These are phyloP conservation scores for Xylariaceae sp. DNA, from an alignment of 2,329 filamentous ascomycete species.

Conservation along the genomic window DNA sequence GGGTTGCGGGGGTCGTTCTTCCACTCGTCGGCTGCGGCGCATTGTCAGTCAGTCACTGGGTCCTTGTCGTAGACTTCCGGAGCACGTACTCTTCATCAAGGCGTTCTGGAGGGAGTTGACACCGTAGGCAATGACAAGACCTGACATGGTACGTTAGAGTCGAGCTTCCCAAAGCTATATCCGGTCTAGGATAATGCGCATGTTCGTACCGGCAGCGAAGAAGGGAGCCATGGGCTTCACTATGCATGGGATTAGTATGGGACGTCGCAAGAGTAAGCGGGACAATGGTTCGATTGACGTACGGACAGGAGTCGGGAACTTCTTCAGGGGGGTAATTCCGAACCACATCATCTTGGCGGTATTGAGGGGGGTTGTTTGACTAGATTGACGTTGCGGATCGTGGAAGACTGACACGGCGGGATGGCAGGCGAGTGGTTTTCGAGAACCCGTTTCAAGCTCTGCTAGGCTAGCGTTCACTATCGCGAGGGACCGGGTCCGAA, in stretches of 20 bases:
- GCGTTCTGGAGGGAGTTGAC: constrained; percentile 76
- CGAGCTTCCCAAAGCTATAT: not conserved
- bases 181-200: not conserved
- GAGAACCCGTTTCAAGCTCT: constrained; percentile 23
- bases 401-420: constrained; percentile 6
- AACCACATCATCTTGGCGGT: constrained; percentile 67
- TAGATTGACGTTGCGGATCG: constrained; percentile 28
- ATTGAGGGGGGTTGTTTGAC: constrained; percentile 34
- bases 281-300: constrained; percentile 44
- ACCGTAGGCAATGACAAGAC: constrained; percentile 82
- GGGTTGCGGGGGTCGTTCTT: constrained; percentile 96
- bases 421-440: constrained; percentile 29
- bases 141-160: constrained; percentile 40
- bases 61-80: not conserved
- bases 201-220: constrained; percentile 80
- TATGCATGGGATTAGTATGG: constrained; percentile 40
- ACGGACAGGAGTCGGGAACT: constrained; percentile 75
- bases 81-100: constrained; percentile 66
- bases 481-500: constrained; percentile 4
- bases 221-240: constrained; percentile 90
- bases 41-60: constrained; percentile 8
- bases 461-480: constrained; percentile 6
- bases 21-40: constrained; percentile 72
- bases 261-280: constrained; percentile 6
- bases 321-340: constrained; percentile 62